Evolutionary conservation across 306 rosid species (phyloP), one percentile per base, ranked within the genome.

Genomic region (Glycine tomentella): DNA sequence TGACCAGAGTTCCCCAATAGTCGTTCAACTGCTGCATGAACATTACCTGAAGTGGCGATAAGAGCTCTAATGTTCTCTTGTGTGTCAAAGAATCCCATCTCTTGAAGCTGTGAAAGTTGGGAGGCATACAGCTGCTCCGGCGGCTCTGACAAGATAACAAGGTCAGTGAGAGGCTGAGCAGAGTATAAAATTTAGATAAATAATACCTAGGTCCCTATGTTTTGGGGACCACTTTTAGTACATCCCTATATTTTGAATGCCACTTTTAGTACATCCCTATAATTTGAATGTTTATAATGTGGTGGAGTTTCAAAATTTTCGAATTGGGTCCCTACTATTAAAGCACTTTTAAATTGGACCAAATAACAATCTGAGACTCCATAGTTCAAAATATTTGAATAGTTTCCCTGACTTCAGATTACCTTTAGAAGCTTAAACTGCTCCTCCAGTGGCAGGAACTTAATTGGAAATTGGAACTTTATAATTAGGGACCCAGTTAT

Each of bases 31-130:
- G 98, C 98, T 4, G 98, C 98, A 64, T 91, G 92, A 67, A 93
- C 89, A 85, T 93, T 91, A 67, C 98, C 98, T 10, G 94, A 85
- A 1, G 98, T 91, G 65, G 98, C 97, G n/a, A 87, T 72, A 77
- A 93, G 90, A 8, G 98, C 98, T 82, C 86, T 87, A 74, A 93
- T 89, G 82, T 93, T 93, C 84, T 93, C 98, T 84, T 93, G 98
- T 2, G 90, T 88, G 79, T 93, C 97, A 63, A 93, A 90, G 88
- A 93, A 93, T 40, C 98, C 98, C 98, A 93, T 93, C 84, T 93
- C 98, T 86, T 90, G 98, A 84, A 93, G 98, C 86, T 93, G 98
- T 4, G 92, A 59, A 67, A 93, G 90, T 78, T 93, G 98, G 42
- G 92, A 74, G 4, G 97, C 97, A 78, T 93, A 93, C 70, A 91